Percentiles rank a stretch among this genome's conserved stretches.
Conservation (phyloP, 768 basidiomycete genomes). For the Podaxis mareebaensis region DNA sequence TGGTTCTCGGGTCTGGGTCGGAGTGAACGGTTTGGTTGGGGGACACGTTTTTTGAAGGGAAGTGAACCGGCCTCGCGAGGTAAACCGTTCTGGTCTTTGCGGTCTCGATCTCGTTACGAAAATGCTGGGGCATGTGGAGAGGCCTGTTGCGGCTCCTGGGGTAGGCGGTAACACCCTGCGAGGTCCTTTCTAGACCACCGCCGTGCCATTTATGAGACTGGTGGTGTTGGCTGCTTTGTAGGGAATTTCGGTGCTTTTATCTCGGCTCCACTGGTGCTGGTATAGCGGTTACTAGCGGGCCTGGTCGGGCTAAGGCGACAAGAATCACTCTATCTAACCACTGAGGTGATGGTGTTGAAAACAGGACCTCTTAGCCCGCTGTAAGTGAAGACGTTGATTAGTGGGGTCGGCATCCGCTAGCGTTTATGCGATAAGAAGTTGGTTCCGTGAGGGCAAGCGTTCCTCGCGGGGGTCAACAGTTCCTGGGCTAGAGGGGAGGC, state of each 20-base stretch:
- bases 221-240: too few species aligned
- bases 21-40: not conserved
- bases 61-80: constrained; percentile 3
- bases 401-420: not conserved
- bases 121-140: not conserved
- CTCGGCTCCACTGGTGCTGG: too few species aligned
- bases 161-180: too few species aligned
- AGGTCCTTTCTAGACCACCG: not conserved
- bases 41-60: not conserved
- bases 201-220: not conserved
- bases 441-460: too few species aligned
- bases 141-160: not conserved
- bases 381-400: not conserved
- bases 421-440: not conserved
- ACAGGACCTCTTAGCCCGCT: not conserved
- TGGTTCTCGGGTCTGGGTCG: not conserved
- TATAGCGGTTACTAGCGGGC: too few species aligned
- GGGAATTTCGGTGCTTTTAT: too few species aligned
- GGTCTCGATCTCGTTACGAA: not conserved
- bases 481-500: too few species aligned
- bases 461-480: too few species aligned
- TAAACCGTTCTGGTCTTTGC: constrained; percentile 1
- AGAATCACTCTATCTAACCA: too few species aligned
- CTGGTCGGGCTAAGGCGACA: too few species aligned
- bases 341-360: too few species aligned